These are phyloP conservation scores for Cytospora paraplurivora DNA, from an alignment of 2,329 filamentous ascomycete species.

Conservation along the genomic window DNA sequence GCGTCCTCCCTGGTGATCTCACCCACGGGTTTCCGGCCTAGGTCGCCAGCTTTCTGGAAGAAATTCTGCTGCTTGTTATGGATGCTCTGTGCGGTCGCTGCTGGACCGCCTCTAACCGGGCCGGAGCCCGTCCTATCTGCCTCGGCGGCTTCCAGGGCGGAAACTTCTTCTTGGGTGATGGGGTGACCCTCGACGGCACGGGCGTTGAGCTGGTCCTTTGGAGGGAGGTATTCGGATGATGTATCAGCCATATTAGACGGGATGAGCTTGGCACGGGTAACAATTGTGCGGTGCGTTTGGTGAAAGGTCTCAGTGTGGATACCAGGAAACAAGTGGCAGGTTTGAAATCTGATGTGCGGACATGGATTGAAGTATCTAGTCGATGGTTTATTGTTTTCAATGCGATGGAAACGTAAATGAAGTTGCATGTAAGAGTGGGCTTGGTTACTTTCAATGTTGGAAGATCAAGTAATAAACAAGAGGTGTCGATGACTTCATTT, in stretches of 20 bases:
- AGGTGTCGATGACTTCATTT: background rate
- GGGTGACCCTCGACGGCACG: background rate
- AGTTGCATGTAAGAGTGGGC: background rate
- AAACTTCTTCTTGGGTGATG: background rate
- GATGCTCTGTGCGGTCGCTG: slow-evolving; percentile 39
- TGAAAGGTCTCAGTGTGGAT: background rate
- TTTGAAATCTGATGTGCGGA: too few species aligned
- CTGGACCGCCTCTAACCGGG: slow-evolving; percentile 38
- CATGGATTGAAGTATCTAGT: too few species aligned
- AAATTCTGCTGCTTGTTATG: slow-evolving; percentile 41
- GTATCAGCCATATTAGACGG: background rate
- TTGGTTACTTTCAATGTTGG: too few species aligned
- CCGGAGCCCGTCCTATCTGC: slow-evolving; percentile 36
- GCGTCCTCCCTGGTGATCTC: slow-evolving; percentile 36
- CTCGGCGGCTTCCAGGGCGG: slow-evolving; percentile 29
- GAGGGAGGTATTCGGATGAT: background rate
- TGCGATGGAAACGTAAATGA: too few species aligned
- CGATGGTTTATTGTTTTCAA: too few species aligned
- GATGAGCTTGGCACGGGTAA: background rate
- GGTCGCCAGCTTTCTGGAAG: slow-evolving; percentile 35
- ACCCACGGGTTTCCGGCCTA: slow-evolving; percentile 35
- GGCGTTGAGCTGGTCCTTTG: slow-evolving; percentile 9
- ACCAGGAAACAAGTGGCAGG: too few species aligned
- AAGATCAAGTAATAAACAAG: background rate
- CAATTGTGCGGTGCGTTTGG: background rate